Base-by-base conservation (phyloP, 306 rosid species). In the Pterocarpus macrocarpus region DNA sequence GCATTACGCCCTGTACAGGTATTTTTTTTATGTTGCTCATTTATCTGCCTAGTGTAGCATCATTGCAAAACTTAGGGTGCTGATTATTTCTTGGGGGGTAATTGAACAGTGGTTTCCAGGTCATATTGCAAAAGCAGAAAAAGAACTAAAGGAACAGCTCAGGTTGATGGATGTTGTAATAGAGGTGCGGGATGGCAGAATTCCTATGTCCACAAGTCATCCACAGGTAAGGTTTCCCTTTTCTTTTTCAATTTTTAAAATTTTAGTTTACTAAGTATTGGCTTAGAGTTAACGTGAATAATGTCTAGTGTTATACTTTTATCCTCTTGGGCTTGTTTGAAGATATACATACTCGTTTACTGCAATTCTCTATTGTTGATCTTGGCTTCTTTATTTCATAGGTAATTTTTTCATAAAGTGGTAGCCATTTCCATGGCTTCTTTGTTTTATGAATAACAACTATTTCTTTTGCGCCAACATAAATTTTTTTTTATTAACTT, bases 71-170 rank as follows among this genome's bases (percentile, higher is more conserved):
- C n/a, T 69, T 7, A 47, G 22, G 53, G 2, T 81, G 83, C 85
- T 79, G 72, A 81, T 81, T 80, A 2, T 66, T 69, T 16, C 10
- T 72, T 5, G 33, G 9, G 64, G 55, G 4, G 10, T 10, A 13
- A 50, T 76, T 91, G 84, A 77, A 73, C 88, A 91, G 99, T 95
- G 99, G 99, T 95, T 91, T 86, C 99, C 99, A 38, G 99, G 99
- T 71, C 99, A 95, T 85, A 95, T 95, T 84, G 97, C 97, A 59
- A 95, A 95, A 89, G 91, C 99, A 32, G 99, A 95, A 70, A 93
- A 93, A 81, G 97, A 95, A 69, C 90, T 95, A 13, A 95, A 95
- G 86, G 86, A 83, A 71, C 99, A 95, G 69, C 89, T 95, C 78
- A 93, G 86, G 89, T 86, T 91, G 87, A 95, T 95, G 88, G 99